Evolutionary conservation across 1,284 basidiomycete genomes (phyloP), one percentile per base, ranked within the genome.

Genomic region (Rhodotorula sp.): DNA sequence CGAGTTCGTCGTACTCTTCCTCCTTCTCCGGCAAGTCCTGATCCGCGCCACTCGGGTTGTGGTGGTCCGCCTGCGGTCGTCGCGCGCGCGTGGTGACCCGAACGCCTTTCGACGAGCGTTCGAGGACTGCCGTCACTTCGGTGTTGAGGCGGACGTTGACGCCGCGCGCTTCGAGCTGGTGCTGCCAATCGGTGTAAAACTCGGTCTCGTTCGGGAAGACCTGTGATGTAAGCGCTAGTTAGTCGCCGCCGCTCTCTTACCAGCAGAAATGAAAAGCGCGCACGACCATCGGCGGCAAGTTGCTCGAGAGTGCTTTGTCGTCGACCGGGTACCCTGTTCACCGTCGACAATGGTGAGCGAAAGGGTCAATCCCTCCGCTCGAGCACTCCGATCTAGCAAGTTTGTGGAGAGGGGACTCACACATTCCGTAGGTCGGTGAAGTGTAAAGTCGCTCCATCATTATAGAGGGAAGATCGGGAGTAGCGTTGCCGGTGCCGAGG

Each of bases 1-100:
- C 85, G 68, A 90, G 82, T 77, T 89, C 87, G 79, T 89, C 88
- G 77, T 86, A 89, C 23, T 80, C 81, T 67, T 87, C 87, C 26
- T 83, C 79, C 23, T 80, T 75, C 26, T 83, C 72, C 21, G 65
- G 69, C 20, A 68, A 46, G 61, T 75, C 71, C 48, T 74, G 46
- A 51, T 74, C 75, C 5, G 69, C 80, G 29, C 76, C 78, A 21
- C 70, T 79, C 18, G 81, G 78, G 70, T 83, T 82, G 69, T 83
- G 82, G 21, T 79, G 72, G 60, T 83, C 83, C 29, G 76, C 71
- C 58, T 79, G 72, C 46, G 78, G 76, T 21, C 81, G 72, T 43
- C 83, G 74, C 0, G 74, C 67, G 20, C 80, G 78, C 15, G 80
- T 75, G 20, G 76, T 71, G 16, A 83, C 80, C 34, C 77, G 73